These are phyloP conservation scores for Aspergillus saccharolyticus DNA, from an alignment of 495 filamentous ascomycete species.

Conservation along the genomic window DNA sequence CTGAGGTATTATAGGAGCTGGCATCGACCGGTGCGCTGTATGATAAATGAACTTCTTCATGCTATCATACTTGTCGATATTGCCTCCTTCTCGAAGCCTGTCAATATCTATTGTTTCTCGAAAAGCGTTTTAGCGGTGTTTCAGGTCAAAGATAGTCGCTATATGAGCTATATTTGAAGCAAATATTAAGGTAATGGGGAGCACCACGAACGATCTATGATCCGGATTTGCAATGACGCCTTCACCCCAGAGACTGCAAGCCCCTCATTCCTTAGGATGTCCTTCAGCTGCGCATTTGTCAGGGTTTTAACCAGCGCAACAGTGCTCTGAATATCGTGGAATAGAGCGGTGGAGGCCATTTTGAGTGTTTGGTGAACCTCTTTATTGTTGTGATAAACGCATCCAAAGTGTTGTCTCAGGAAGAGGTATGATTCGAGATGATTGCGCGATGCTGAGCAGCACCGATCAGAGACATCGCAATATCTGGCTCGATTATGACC, in stretches of 20 bases:
- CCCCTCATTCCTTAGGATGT: constrained; percentile 64
- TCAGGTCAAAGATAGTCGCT: background rate
- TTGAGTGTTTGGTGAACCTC: background rate
- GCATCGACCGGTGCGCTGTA: constrained; percentile 25
- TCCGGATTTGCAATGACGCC: constrained; percentile 66
- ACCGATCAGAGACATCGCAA: constrained; percentile 23
- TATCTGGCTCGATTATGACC: background rate
- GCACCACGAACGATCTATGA: constrained; percentile 63
- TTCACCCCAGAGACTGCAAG: constrained; percentile 77
- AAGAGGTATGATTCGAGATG: constrained; percentile 12
- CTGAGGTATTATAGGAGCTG: constrained; percentile 21
- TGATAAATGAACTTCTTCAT: constrained; percentile 30
- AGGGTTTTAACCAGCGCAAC: constrained; percentile 50
- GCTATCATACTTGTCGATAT: constrained; percentile 29
- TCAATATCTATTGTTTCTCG: constrained; percentile 30
- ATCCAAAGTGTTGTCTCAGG: constrained; percentile 8
- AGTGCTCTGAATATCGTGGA: constrained; percentile 34
- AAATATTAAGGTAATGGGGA: constrained; percentile 11
- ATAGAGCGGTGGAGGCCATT: constrained; percentile 46
- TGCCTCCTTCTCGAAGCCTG: constrained; percentile 28
- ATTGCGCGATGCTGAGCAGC: constrained; percentile 9
- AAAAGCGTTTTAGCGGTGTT: background rate
- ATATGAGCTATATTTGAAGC: background rate
- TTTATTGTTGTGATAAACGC: background rate
- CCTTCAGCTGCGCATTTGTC: constrained; percentile 68